phyloP scores from a whole-genome alignment of 768 basidiomycete species.

The Leucosporidium scottii region DNA sequence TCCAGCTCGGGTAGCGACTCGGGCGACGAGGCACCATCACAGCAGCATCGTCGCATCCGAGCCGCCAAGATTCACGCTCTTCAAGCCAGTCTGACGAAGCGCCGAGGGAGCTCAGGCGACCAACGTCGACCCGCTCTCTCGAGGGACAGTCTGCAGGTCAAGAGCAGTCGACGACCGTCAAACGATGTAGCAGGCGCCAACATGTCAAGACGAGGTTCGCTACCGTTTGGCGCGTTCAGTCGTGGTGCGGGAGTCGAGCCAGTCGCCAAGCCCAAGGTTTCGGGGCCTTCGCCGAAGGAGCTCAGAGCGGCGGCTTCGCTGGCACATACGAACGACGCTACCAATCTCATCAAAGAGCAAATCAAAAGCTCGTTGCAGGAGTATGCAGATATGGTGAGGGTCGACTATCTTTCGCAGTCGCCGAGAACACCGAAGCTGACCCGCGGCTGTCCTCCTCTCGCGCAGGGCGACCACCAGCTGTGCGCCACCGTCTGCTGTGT shows the following conservation, averaged over 20 bases:
- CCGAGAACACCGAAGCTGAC: no score
- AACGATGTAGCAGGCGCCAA: constrained; percentile 2
- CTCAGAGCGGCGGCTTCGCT: not conserved
- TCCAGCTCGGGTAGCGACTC: constrained; percentile 15
- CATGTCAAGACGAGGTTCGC: constrained; percentile 11
- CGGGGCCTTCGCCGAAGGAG: constrained; percentile 3
- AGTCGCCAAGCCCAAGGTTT: no score
- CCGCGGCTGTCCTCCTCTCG: not conserved
- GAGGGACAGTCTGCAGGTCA: constrained; percentile 3
- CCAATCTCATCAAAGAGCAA: constrained; percentile 18
- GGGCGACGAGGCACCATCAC: not conserved
- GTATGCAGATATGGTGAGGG: constrained; percentile 24
- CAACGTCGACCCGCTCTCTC: not conserved
- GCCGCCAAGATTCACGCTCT: constrained; percentile 19
- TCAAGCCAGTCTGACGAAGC: constrained; percentile 12
- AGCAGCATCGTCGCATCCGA: not conserved
- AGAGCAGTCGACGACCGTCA: constrained; percentile 11
- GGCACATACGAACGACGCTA: not conserved
- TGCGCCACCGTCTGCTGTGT: constrained; percentile 23
- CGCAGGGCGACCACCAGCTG: constrained; percentile 27
- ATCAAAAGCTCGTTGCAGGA: constrained; percentile 13
- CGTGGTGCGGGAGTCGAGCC: no score
- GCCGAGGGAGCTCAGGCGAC: not conserved
- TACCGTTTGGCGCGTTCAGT: no score
- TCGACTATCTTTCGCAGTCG: not conserved